These are phyloP conservation scores for Glycine latifolia DNA, from an alignment of 306 rosid species.

Conservation along the genomic window DNA sequence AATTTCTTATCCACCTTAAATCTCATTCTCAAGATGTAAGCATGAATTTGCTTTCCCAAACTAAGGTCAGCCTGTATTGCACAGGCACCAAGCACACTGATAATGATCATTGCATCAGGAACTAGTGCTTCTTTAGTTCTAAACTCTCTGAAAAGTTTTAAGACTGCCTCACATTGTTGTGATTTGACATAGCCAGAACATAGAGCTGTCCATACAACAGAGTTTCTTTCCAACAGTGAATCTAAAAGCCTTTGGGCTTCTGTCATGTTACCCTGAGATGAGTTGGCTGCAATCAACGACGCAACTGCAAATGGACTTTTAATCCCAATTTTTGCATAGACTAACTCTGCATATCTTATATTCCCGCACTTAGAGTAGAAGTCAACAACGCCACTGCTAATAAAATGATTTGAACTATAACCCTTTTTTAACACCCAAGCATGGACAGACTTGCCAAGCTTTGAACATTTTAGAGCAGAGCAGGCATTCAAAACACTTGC, in stretches of 20 bases:
- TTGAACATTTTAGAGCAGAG: constrained; percentile 59
- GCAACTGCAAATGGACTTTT: constrained; percentile 59
- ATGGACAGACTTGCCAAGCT: constrained; percentile 71
- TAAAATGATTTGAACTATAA: constrained; percentile 60
- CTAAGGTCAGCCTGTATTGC: constrained; percentile 70
- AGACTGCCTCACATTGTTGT: constrained; percentile 65
- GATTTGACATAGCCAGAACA: constrained; percentile 74
- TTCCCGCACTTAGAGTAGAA: constrained; percentile 77
- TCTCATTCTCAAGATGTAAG: constrained; percentile 60
- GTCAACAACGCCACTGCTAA: constrained; percentile 74
- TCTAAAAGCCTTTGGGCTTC: constrained; percentile 72
- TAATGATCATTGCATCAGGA: constrained; percentile 60
- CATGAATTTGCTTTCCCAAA: constrained; percentile 81
- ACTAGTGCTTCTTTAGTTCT: constrained; percentile 47
- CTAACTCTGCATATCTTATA: constrained; percentile 68
- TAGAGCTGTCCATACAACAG: constrained; percentile 75
- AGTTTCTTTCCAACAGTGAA: constrained; percentile 60
- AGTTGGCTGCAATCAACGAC: constrained; percentile 68
- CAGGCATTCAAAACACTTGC: constrained; percentile 77
- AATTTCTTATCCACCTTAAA: constrained; percentile 62
- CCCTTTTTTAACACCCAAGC: constrained; percentile 67
- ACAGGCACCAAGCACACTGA: constrained; percentile 72
- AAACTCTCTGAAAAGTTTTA: constrained; percentile 66
- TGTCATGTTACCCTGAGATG: constrained; percentile 71
- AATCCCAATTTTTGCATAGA: constrained; percentile 45